Evolutionary conservation across 257 asterid genomes (phyloP), one percentile per base, ranked within the genome.

Genomic region (Leonotis leonurus): DNA sequence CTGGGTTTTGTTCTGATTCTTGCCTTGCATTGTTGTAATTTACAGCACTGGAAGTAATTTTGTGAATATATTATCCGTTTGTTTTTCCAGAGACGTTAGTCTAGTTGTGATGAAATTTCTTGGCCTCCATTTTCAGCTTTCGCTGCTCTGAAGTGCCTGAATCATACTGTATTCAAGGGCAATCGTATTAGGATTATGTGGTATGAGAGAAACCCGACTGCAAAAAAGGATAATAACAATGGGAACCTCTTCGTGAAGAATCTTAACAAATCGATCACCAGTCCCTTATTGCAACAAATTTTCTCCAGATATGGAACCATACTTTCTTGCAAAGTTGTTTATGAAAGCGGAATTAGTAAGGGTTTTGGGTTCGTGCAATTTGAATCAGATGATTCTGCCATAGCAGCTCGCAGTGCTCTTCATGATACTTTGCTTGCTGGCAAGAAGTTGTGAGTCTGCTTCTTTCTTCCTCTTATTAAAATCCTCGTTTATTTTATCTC

Each of bases 311-410:
- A 72, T 50, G 88, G 94, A 52, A 65, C 73, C 0, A 35, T 77
- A 40, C 70, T 82, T 33, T 85, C 94, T 59, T 85, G 90, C 71
- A 85, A 83, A 71, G 77, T 83, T 56, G 76, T 65, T n/a, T 77
- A 75, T 56, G 75, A 56, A 10, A 52, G 83, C 1, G 88, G 88
- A 29, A 65, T 69, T 53, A 80, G 76, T 14, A 76, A 75, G 60
- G 85, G 87, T 13, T 85, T 78, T 43, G 94, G 90, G 27, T 85
- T 76, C 68, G 81, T 83, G 35, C 94, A 85, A 21, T 83, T 80
- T 46, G 76, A 71, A 14, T 74, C 78, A 0, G 86, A 83, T 64
- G 69, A 50, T 37, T 77, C 88, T 17, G 88, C 94, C 6, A 40
- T 50, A 46, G 50, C 65, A 13, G 90, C 90, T 37, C 56, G 79